Conservation (phyloP, 352 stramenopile genomes). For the Halophytophthora batemanensis region DNA sequence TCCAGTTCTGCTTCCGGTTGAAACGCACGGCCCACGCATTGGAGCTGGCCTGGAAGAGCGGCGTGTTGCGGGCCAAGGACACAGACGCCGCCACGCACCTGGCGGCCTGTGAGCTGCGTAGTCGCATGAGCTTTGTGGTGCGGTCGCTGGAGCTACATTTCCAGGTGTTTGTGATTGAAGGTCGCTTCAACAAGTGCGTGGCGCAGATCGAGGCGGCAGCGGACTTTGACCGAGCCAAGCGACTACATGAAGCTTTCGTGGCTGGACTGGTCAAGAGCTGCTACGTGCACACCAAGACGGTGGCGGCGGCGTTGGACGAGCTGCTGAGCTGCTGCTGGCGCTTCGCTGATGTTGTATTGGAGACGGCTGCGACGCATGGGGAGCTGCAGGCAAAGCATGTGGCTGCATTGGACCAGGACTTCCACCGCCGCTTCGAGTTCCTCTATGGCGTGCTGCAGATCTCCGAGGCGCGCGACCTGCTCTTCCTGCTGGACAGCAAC, state of each 20-base stretch:
- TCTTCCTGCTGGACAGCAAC: constrained; percentile 75
- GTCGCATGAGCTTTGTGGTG: constrained; percentile 75
- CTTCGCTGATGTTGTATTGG: constrained; percentile 65
- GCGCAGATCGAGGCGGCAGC: constrained; percentile 38
- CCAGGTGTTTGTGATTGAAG: constrained; percentile 77
- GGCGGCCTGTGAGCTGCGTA: constrained; percentile 39
- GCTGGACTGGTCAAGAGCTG: constrained; percentile 62
- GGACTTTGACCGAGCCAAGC: constrained; percentile 73
- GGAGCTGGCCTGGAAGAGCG: constrained; percentile 62
- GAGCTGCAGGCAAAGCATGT: constrained; percentile 32
- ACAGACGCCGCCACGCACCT: constrained; percentile 11
- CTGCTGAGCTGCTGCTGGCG: constrained; percentile 63
- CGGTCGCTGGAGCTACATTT: constrained; percentile 73
- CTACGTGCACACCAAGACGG: constrained; percentile 66
- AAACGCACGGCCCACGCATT: constrained; percentile 70
- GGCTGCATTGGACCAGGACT: constrained; percentile 45
- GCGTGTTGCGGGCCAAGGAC: constrained; percentile 27
- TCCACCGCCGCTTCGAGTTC: constrained; percentile 54
- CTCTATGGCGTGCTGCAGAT: constrained; percentile 63
- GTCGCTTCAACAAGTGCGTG: constrained; percentile 54
- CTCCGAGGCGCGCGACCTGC: constrained; percentile 58
- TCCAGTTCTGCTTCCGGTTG: constrained; percentile 78
- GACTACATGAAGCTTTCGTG: constrained; percentile 68
- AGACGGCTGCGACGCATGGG: constrained; percentile 22
- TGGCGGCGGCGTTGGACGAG: constrained; percentile 55